A percentile compares a stretch with the other conserved stretches of the same genome.
phyloP scores from a whole-genome alignment of 306 rosid species.

The Crataegus laevigata region DNA sequence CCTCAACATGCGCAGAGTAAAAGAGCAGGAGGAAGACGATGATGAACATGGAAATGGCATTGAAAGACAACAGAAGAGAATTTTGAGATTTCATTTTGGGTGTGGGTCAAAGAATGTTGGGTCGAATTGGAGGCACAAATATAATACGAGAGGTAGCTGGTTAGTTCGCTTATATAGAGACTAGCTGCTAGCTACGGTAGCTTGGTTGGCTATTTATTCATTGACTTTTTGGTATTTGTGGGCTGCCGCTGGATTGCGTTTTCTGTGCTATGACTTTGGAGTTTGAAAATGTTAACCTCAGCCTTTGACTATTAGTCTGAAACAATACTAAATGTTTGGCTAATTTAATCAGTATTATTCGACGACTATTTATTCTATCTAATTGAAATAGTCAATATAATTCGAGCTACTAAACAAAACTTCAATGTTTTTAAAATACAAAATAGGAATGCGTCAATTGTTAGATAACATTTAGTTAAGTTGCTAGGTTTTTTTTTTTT shows the following conservation, averaged over 20 bases:
- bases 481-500: neutral
- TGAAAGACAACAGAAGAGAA: constrained; percentile 22
- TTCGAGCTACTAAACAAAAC: too few relatives aligned
- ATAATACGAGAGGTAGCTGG: too few relatives aligned
- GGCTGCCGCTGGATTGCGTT: neutral
- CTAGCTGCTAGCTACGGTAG: too few relatives aligned
- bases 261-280: constrained; percentile 7
- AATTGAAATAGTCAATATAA: too few relatives aligned
- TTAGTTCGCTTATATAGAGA: too few relatives aligned
- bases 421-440: too few relatives aligned
- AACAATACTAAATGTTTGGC: too few relatives aligned
- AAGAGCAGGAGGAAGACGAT: constrained; percentile 43
- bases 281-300: constrained; percentile 16
- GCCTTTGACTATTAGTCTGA: constrained; percentile 15
- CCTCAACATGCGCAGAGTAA: constrained; percentile 31
- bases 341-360: too few relatives aligned
- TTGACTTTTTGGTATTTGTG: constrained; percentile 26
- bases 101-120: neutral
- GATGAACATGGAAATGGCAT: constrained; percentile 17
- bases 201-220: neutral
- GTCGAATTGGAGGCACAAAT: neutral
- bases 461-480: constrained; percentile 11
- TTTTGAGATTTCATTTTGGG: constrained; percentile 17
- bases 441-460: constrained; percentile 22
- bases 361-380: too few relatives aligned